These are phyloP conservation scores for Neurospora sp. DNA, from an alignment of 2,329 filamentous ascomycete genomes.

Conservation along the genomic window DNA sequence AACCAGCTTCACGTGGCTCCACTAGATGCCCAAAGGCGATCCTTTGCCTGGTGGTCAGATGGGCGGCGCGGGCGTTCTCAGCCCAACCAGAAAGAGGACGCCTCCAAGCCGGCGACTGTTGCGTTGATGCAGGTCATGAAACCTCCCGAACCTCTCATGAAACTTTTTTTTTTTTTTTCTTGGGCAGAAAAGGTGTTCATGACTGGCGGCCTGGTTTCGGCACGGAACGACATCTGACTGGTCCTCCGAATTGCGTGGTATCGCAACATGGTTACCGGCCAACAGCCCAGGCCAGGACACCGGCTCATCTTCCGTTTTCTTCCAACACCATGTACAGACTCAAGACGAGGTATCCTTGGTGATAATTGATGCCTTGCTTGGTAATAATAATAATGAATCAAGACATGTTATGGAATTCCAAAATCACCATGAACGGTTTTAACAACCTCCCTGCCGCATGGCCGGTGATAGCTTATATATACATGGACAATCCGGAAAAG, in stretches of 20 bases:
- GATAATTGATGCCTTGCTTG: background rate
- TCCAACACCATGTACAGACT: background rate
- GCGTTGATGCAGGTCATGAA: conserved; percentile 6
- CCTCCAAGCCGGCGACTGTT: conserved; percentile 3
- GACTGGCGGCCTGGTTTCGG: background rate
- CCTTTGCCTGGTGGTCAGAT: conserved; percentile 12
- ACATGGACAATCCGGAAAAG: background rate
- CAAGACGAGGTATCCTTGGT: background rate
- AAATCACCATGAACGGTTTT: background rate
- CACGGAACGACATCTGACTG: background rate
- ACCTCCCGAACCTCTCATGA: conserved; percentile 3
- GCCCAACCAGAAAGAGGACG: conserved; percentile 16
- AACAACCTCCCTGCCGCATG: background rate
- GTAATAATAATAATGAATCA: background rate
- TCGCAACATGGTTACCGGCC: background rate
- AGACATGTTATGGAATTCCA: background rate
- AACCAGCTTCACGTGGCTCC: conserved; percentile 28
- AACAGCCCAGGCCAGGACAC: background rate
- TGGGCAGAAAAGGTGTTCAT: conserved; percentile 10
- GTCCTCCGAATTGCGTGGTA: background rate
- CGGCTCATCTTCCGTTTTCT: background rate
- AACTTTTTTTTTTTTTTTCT: conserved; percentile 2
- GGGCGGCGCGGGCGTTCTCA: conserved; percentile 14
- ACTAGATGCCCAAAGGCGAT: conserved; percentile 18
- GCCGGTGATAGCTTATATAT: background rate